phyloP scores from a whole-genome alignment of 2,329 filamentous ascomycete genomes.

The Cytospora mali region DNA sequence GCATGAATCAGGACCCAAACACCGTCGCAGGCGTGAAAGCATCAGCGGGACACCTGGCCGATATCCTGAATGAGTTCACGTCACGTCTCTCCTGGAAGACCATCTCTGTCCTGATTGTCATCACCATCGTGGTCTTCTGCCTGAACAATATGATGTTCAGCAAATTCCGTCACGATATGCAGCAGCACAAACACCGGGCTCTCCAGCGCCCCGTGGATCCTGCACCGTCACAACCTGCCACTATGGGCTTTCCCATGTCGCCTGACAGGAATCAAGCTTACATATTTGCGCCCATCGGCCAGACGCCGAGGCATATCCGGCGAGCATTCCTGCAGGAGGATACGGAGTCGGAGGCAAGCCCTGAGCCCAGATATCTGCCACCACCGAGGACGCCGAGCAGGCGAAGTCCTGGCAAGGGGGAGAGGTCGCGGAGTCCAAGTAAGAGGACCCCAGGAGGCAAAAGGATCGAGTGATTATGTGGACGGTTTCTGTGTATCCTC shows the following conservation, averaged over 20 bases:
- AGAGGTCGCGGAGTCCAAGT: constrained; percentile 43
- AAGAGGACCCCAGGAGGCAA: constrained; percentile 46
- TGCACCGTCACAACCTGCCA: constrained; percentile 20
- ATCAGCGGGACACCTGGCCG: constrained; percentile 83
- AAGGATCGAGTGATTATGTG: background rate
- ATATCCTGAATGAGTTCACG: constrained; percentile 92
- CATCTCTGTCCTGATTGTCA: constrained; percentile 49
- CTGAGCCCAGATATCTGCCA: constrained; percentile 46
- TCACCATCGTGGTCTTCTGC: constrained; percentile 53
- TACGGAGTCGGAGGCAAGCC: constrained; percentile 56
- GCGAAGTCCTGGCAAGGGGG: constrained; percentile 50
- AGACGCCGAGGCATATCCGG: constrained; percentile 51
- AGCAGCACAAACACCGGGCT: constrained; percentile 13
- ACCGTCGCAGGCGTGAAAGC: constrained; percentile 78
- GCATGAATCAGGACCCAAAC: constrained; percentile 82
- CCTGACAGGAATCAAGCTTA: constrained; percentile 45
- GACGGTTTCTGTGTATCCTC: background rate
- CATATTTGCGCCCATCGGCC: constrained; percentile 52
- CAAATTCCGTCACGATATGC: constrained; percentile 36
- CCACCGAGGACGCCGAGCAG: constrained; percentile 51
- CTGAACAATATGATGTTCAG: constrained; percentile 52
- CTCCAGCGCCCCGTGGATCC: constrained; percentile 16
- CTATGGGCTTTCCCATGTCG: constrained; percentile 31
- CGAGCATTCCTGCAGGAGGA: constrained; percentile 45
- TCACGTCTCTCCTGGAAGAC: constrained; percentile 26